Base-by-base conservation (phyloP, 2,329 filamentous ascomycete genomes). In the Exophiala viscosa region DNA sequence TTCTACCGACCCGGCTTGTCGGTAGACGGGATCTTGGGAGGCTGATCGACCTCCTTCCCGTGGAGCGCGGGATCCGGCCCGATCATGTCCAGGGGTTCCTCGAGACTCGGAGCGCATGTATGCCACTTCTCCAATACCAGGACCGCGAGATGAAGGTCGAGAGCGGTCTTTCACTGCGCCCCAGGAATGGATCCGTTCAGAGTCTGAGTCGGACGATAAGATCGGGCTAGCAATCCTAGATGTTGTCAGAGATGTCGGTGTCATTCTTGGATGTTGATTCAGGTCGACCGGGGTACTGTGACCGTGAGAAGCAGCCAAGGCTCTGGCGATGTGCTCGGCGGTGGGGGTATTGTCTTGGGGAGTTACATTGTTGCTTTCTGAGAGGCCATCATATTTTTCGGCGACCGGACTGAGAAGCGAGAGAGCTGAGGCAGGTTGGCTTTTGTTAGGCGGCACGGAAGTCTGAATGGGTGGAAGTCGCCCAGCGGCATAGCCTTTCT, bases 401-500 rank as follows among this genome's bases (percentile, higher is more conserved):
- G 44, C 46, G 17, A 59, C 56, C 10, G 56, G 56, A 20, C 53
- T 59, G 14, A 59, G 47, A 15, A 59, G 33, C 11, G 56, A 59
- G 18, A 56, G n/a, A 3, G 50, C 56, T 1, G 53, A 59, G 35
- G 53, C 53, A n/a, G 56, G 56, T 31, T 56, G 56, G 23, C 52
- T 56, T 20, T 41, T 53, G 36, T 74, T 71, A 0, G 86, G 74
- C 5, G 73, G 73, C 1, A 83, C 79, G 52, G 90, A 48, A 77
- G 74, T 67, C 83, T 78, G 14, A 82, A 85, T 92, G 96, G 96
- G 60, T 85, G 84, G 69, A 85, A 92, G 38, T 92, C 92, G 76
- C 96, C 83, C 7, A 96, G 79, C 68, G 95, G 90, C 67, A 96
- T 95, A 36, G 88, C 75, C 67, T 83, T 87, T 58, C 84, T 90